Conservation (phyloP, 176 grass and related monocot species). For the Cymbopogon citratus region DNA sequence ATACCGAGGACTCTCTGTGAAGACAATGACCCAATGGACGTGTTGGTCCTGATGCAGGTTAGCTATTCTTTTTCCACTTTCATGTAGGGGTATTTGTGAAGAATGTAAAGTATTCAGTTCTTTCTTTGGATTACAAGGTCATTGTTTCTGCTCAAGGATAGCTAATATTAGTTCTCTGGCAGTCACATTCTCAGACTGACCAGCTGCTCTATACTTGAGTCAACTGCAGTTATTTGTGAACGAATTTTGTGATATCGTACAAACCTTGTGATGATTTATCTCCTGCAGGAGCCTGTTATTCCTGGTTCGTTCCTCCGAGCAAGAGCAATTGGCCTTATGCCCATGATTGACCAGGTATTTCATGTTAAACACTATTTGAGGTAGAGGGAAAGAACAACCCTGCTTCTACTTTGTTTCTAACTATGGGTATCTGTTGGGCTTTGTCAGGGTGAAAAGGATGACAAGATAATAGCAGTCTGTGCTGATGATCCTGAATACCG, state of each 20-base stretch:
- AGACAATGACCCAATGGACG: slow-evolving; percentile 75
- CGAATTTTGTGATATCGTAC: neutral
- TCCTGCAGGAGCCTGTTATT: slow-evolving; percentile 54
- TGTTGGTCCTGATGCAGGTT: slow-evolving; percentile 79
- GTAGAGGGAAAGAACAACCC: neutral
- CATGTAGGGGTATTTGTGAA: neutral
- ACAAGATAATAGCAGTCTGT: slow-evolving; percentile 75
- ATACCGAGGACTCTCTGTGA: slow-evolving; percentile 68
- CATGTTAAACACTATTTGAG: neutral
- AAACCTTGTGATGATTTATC: neutral
- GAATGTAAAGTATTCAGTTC: neutral
- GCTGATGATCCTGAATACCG: slow-evolving; percentile 70
- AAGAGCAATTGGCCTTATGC: slow-evolving; percentile 71
- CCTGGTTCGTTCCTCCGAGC: slow-evolving; percentile 55
- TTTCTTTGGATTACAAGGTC: neutral
- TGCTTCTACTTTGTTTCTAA: neutral
- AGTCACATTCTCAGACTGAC: neutral
- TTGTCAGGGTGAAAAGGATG: slow-evolving; percentile 57
- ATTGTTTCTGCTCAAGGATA: neutral
- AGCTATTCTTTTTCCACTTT: slow-evolving; percentile 5
- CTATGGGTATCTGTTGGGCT: neutral
- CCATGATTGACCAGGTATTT: slow-evolving; percentile 77
- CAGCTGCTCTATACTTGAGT: neutral
- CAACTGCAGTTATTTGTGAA: neutral
- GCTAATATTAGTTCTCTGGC: neutral